Evolutionary conservation across 768 basidiomycete genomes (phyloP).

Genomic region (Leccinum imitatum): DNA sequence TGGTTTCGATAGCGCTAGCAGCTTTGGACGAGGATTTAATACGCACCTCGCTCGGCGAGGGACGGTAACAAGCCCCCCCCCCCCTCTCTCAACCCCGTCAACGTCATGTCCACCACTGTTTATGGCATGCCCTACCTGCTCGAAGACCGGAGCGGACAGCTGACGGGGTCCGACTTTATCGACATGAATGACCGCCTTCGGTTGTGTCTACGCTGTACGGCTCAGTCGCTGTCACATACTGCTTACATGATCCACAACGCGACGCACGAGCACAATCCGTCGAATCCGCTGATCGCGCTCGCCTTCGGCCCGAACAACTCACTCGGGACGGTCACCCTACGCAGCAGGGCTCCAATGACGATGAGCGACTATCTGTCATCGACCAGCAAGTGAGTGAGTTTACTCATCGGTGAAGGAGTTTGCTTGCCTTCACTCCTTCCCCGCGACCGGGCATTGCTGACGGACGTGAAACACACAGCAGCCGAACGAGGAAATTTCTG

Average conservation of each 20-base stretch:
- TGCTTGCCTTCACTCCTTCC: neutral
- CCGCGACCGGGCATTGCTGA: neutral
- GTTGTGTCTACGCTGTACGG: conserved; percentile 49
- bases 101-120: conserved; percentile 33
- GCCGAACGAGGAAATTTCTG: conserved; percentile 49
- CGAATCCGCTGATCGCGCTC: conserved; percentile 46
- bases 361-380: conserved; percentile 52
- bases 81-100: neutral
- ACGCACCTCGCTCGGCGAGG: neutral
- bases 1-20: conserved; percentile 12
- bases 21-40: conserved; percentile 25
- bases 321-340: conserved; percentile 53
- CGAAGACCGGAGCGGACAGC: conserved; percentile 57
- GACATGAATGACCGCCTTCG: conserved; percentile 64
- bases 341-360: conserved; percentile 32
- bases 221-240: conserved; percentile 39
- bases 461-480: conserved; percentile 30
- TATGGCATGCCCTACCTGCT: conserved; percentile 63
- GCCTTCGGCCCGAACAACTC: conserved; percentile 50
- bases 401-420: neutral
- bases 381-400: conserved; percentile 40
- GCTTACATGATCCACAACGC: conserved; percentile 55
- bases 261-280: conserved; percentile 25
- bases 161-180: conserved; percentile 55
- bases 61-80: neutral